Evolutionary conservation across 2,329 filamentous ascomycete genomes (phyloP), one percentile per base, ranked within the genome.

Genomic region (Hymenoscyphus occultus): DNA sequence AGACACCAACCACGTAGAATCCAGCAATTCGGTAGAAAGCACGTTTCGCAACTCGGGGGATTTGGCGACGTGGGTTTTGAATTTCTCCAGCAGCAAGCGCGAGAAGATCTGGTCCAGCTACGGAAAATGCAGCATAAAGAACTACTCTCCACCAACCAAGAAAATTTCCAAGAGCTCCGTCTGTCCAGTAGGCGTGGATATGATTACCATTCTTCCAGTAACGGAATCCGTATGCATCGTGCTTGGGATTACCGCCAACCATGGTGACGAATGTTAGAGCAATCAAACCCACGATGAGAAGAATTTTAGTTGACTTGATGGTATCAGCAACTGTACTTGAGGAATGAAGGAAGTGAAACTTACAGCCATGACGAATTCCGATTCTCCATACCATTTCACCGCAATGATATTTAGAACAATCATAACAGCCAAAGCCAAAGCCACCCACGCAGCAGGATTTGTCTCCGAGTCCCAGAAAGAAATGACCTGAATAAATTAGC

Each of bases 241-340:
- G 80, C 1, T 86, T 74, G 0, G 92, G 92, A 71, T 95, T 95
- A 1, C 89, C 91, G 4, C 91, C 92, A 0, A 94, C 78, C 89
- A 94, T 94, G 68, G 86, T 86, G 69, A 95, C 82, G 73, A 95
- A 91, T 3, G 91, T 93, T 77, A 90, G 93, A 68, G 86, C 69
- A 69, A 93, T 84, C 64, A 93, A 80, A 0, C 85, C 88, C 42
- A 91, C 76, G 65, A 84, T 85, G 54, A 85, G 75, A 13, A 85
- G 68, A 22, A 85, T 78, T 70, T 86, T 85, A 61, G 80, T 80
- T 0, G 82, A 69, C 35, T 35, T 35, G 35, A 35, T 35, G 35
- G 9, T 35, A 35, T 35, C 35, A 35, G 35, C 3, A 28, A 84
- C 5, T 35, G 35, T 35, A 35, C 35, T 10, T 35, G 35, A 35